These are phyloP conservation scores for Chaetomiaceae sp. DNA, from an alignment of 2,329 filamentous ascomycete species.

Conservation along the genomic window DNA sequence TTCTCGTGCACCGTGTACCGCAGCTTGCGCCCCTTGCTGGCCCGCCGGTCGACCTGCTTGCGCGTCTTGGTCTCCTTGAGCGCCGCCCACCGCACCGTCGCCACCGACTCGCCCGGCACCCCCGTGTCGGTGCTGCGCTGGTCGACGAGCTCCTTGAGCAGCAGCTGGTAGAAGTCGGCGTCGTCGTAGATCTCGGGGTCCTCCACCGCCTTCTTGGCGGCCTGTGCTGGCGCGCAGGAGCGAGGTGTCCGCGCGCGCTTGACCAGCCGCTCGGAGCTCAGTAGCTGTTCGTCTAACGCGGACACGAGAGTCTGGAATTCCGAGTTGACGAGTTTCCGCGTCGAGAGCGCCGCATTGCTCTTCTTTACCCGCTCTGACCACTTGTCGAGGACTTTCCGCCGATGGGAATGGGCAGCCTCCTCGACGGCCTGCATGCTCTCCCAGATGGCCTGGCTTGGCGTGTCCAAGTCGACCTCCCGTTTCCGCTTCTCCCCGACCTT, in stretches of 20 bases:
- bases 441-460: constrained; percentile 66
- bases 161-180: constrained; percentile 86
- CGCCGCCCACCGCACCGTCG: constrained; percentile 60
- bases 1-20: constrained; percentile 95
- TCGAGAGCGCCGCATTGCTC: constrained; percentile 51
- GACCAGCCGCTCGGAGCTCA: constrained; percentile 61
- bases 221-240: constrained; percentile 71
- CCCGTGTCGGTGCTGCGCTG: constrained; percentile 70
- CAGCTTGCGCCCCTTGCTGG: constrained; percentile 92
- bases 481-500: constrained; percentile 60
- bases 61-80: constrained; percentile 74
- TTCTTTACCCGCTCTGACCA: constrained; percentile 80
- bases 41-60: constrained; percentile 84
- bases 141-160: constrained; percentile 90
- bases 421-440: constrained; percentile 65
- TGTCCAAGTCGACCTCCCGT: constrained; percentile 47
- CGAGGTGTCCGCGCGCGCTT: constrained; percentile 66
- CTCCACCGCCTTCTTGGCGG: constrained; percentile 51
- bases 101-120: constrained; percentile 41
- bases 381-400: constrained; percentile 74
- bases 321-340: constrained; percentile 50
- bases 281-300: constrained; percentile 64
- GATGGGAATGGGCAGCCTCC: constrained; percentile 50
- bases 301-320: constrained; percentile 60
- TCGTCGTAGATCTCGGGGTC: constrained; percentile 78